These are phyloP conservation scores for Globisporangium carolinianum DNA, from an alignment of 352 stramenopile genomes.

Conservation along the genomic window DNA sequence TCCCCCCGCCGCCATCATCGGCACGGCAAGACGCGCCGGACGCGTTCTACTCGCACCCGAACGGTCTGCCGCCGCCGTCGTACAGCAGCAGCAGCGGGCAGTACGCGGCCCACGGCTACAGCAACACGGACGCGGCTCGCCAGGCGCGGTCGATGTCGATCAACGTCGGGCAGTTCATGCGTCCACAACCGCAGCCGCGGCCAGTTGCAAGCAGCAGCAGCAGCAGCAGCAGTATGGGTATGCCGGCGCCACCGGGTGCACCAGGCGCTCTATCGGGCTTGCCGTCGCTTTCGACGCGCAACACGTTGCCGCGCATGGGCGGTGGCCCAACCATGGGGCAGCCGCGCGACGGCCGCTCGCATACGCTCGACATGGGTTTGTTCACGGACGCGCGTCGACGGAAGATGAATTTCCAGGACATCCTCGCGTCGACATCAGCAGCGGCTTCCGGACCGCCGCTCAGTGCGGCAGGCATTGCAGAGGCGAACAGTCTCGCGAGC, in stretches of 20 bases:
- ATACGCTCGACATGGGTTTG: conserved; percentile 80
- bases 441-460: neutral
- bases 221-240: conserved; percentile 15
- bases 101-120: conserved; percentile 8
- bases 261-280: conserved; percentile 23
- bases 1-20: conserved; percentile 37
- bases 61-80: conserved; percentile 13
- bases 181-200: conserved; percentile 15
- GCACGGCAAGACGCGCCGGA: conserved; percentile 27
- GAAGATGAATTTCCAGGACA: conserved; percentile 88
- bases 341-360: conserved; percentile 69
- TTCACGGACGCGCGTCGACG: conserved; percentile 69
- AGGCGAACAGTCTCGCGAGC: conserved; percentile 12
- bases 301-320: conserved; percentile 21
- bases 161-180: conserved; percentile 40
- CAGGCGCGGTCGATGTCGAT: conserved; percentile 58
- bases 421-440: conserved; percentile 49
- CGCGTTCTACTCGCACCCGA: conserved; percentile 19
- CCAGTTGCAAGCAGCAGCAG: conserved; percentile 10
- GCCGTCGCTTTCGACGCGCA: conserved; percentile 55
- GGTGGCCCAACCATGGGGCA: conserved; percentile 59
- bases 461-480: conserved; percentile 6
- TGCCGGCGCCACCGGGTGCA: conserved; percentile 10
- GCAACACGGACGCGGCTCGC: conserved; percentile 21
- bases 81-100: conserved; percentile 15